These are phyloP conservation scores for Escallonia rubra DNA, from an alignment of 129 eudicot species.

Conservation along the genomic window DNA sequence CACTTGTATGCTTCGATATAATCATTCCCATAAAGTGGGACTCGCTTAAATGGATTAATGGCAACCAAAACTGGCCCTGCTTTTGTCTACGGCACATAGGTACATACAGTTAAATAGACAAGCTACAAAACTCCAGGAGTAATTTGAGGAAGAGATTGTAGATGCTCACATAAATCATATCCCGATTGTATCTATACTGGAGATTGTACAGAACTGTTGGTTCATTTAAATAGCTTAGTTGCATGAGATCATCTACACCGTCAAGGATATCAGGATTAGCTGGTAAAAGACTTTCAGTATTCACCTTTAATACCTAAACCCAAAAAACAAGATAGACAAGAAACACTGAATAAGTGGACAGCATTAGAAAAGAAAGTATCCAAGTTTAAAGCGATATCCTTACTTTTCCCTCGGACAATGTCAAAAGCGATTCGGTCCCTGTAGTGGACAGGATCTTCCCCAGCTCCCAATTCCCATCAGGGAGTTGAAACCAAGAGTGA, in stretches of 20 bases:
- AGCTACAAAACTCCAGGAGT: background rate
- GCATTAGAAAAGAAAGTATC: background rate
- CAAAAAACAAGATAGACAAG: conserved; percentile 17
- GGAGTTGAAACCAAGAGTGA: conserved; percentile 78
- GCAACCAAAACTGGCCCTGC: conserved; percentile 98
- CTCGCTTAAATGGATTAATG: conserved; percentile 83
- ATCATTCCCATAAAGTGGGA: conserved; percentile 74
- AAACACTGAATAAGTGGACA: conserved; percentile 2
- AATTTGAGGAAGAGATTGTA: background rate
- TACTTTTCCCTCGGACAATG: conserved; percentile 74
- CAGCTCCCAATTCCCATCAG: conserved; percentile 94
- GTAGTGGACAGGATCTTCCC: conserved; percentile 62
- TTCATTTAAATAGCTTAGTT: conserved; percentile 85
- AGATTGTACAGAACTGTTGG: conserved; percentile 93
- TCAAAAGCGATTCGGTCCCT: conserved; percentile 64
- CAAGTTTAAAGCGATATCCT: conserved; percentile 15
- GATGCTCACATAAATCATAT: conserved; percentile 78
- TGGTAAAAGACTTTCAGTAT: conserved; percentile 50
- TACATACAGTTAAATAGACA: conserved; percentile 3
- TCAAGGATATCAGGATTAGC: conserved; percentile 98
- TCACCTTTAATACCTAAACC: conserved; percentile 71
- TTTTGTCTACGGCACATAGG: conserved; percentile 54
- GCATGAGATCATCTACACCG: conserved; percentile 98
- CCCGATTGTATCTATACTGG: conserved; percentile 73
- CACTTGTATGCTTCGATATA: conserved; percentile 66